Base-by-base conservation (phyloP, 371 early-diverging fungal species). In the Rhizomucor pusillus region DNA sequence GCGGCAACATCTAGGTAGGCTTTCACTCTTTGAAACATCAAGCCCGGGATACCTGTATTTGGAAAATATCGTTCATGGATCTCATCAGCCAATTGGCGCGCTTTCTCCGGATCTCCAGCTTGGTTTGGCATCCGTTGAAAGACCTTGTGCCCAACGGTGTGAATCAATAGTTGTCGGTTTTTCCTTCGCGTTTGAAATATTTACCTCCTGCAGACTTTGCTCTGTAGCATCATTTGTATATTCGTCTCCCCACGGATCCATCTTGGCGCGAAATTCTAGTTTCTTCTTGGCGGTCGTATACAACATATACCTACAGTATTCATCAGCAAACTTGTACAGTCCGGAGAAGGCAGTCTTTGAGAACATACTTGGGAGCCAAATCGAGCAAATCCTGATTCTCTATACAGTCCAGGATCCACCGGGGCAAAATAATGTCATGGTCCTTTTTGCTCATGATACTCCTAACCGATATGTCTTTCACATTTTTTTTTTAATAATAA, bases 201-300 rank as follows among this genome's bases (percentile, higher is more conserved):
- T 7, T 65, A 87, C 87, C 71, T 86, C 81, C 51, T 75, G 65
- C 25, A 87, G 56, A 7, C 61, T 60, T 24, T 73, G 70, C 12
- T 62, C 63, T n/a, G 73, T 77, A 1, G 83, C 58, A 34, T 77
- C 76, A 23, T 85, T 80, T 0, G 71, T 77, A 57, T 81, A 91
- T 18, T 76, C 74, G 55, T 90, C 92, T 0, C 89, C 86, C 55
- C 67, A 90, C 18, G 54, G 40, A 69, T 91, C 92, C 61, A 86
- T 83, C 19, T 62, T 69, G 45, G 60, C 52, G 13, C 69, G 54
- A 35, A 89, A 81, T 19, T 59, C 49, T 1, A 57, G 49, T 20
- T 62, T 50, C 0, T 86, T 87, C 11, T 56, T 49, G 5, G 70
- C 58, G 0, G 84, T 80, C 1, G 84, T 73, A 56, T 73, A 78